These are phyloP conservation scores for Physaria fendleri DNA, from an alignment of 345 rosid genomes.

Conservation along the genomic window DNA sequence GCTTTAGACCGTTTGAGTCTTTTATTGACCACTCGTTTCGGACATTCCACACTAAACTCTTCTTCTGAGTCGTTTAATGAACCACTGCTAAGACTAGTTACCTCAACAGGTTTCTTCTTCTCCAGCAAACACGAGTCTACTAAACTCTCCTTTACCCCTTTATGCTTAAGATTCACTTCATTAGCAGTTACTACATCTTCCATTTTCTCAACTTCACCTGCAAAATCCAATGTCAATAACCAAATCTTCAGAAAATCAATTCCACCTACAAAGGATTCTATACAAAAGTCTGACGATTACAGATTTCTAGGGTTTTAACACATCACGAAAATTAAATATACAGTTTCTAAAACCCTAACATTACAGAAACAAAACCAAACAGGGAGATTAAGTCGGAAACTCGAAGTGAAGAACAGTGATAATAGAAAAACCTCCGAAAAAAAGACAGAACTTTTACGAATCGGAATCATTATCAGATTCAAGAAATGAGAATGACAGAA, in stretches of 20 bases:
- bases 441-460: not conserved
- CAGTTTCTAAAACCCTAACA: not conserved
- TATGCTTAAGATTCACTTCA: conserved; percentile 2
- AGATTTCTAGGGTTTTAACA: not conserved
- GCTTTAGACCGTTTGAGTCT: conserved; percentile 27
- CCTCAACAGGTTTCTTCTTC: conserved; percentile 9
- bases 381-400: not conserved
- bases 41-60: conserved; percentile 1
- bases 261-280: not conserved
- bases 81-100: conserved; percentile 16
- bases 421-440: not conserved
- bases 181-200: not conserved
- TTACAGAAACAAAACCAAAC: conserved; percentile 1
- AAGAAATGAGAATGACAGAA: not conserved
- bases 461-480: not conserved
- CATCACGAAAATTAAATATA: not conserved
- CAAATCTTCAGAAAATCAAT: not conserved
- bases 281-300: not conserved
- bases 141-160: not conserved
- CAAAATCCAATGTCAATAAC: not conserved
- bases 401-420: not conserved
- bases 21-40: not conserved
- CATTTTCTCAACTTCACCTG: conserved; percentile 5
- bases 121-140: not conserved
- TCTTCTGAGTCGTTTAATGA: conserved; percentile 18